A percentile compares a stretch with the other conserved stretches of the same genome.
These are phyloP conservation scores for Vigna nakashimae DNA, from an alignment of 306 rosid species.

Conservation along the genomic window DNA sequence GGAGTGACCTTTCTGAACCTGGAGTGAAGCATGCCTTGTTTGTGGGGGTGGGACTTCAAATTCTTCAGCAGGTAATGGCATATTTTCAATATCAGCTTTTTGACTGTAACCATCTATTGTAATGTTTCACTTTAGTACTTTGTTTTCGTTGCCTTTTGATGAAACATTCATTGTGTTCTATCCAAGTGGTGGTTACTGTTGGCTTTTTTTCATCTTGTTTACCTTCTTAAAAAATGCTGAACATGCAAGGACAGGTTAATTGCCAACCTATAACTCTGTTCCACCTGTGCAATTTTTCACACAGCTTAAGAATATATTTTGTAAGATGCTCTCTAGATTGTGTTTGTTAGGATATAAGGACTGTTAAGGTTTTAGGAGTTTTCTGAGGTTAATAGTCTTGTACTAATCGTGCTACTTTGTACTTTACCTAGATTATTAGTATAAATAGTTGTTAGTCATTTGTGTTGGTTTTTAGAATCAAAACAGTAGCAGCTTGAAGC, in stretches of 20 bases:
- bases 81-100: conserved; percentile 21
- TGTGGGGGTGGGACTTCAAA: conserved; percentile 83
- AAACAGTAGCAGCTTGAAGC: too few species aligned
- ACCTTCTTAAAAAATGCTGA: conserved; percentile 20
- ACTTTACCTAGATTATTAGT: not conserved
- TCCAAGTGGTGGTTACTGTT: conserved; percentile 15
- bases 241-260: conserved; percentile 1
- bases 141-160: not conserved
- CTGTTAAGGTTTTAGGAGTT: not conserved
- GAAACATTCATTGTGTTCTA: conserved; percentile 20
- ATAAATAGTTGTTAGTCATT: conserved; percentile 4
- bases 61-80: conserved; percentile 84
- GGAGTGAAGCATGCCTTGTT: conserved; percentile 86
- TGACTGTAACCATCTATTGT: not conserved
- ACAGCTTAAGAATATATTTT: not conserved
- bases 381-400: conserved; percentile 12
- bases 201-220: conserved; percentile 12
- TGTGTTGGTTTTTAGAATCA: not conserved
- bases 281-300: conserved; percentile 1
- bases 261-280: conserved; percentile 1
- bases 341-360: conserved; percentile 5
- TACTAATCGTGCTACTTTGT: not conserved
- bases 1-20: conserved; percentile 84
- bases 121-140: conserved; percentile 16
- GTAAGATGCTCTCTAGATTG: not conserved